These are phyloP conservation scores for Xylaria sp. DNA, from an alignment of 2,329 filamentous ascomycete species.

Conservation along the genomic window DNA sequence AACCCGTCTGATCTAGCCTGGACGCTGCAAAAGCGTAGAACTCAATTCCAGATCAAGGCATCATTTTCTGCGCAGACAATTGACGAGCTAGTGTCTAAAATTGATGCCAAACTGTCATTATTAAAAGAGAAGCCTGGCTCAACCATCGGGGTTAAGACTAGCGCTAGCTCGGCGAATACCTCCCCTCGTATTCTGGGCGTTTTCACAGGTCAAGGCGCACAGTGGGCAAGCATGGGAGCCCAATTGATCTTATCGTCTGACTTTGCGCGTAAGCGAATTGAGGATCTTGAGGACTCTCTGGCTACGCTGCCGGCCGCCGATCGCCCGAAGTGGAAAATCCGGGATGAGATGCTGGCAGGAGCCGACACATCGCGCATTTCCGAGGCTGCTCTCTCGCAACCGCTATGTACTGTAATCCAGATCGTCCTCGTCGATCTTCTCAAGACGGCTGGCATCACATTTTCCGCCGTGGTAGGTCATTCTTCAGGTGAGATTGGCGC, in stretches of 20 bases:
- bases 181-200: constrained; percentile 39
- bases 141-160: background rate
- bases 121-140: constrained; percentile 1
- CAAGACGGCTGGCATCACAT: constrained; percentile 21
- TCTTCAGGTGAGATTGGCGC: constrained; percentile 58
- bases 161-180: background rate
- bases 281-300: constrained; percentile 42
- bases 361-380: constrained; percentile 45
- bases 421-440: constrained; percentile 42
- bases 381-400: constrained; percentile 48
- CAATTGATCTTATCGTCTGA: constrained; percentile 29
- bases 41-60: background rate
- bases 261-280: constrained; percentile 16
- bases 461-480: constrained; percentile 42
- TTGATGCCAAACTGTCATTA: constrained; percentile 21
- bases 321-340: constrained; percentile 46
- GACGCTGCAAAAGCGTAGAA: background rate
- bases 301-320: constrained; percentile 39
- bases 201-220: constrained; percentile 47
- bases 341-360: constrained; percentile 36
- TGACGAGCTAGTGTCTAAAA: background rate
- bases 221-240: constrained; percentile 36
- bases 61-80: background rate
- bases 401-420: constrained; percentile 44
- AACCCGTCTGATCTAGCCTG: background rate